Evolutionary conservation across 805 yeast species (phyloP), one percentile per base, ranked within the genome.

Genomic region (Lipomyces mesembrius): DNA sequence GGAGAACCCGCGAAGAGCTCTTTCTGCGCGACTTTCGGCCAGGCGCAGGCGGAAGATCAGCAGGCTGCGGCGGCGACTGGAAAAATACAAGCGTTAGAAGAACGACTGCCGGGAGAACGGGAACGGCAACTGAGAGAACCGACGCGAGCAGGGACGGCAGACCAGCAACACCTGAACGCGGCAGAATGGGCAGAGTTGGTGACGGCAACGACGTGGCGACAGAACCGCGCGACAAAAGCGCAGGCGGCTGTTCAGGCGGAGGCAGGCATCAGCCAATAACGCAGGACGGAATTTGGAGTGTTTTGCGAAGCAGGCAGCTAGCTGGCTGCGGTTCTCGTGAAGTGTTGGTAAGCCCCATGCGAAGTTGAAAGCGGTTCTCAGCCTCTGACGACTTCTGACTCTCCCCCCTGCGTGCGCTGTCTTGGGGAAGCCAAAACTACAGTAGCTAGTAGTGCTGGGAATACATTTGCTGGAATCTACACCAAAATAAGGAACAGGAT

Each of bases 111-210:
- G 70, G 67, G 29, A 67, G 59, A 11, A 67, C 63, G 46, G 70
- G 67, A 25, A 67, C 64, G 27, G 67, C 67, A n/a, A 55, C 65
- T 37, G 64, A 52, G 53, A 67, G 53, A 43, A 61, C 64, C 37
- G 69, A 57, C 59, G 68, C 68, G 60, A 65, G 62, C 57, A 65
- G 25, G 46, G 60, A 60, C 49, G 20, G 25, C 63, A 54, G 53
- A 52, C 52, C 53, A 11, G 61, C 32, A 49, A 46, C 22, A 20
- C 68, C 66, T 58, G 63, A 52, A 62, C 68, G 65, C 63, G 63
- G 61, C 61, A 52, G 32, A 51, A 59, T 27, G 65, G 59, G 62
- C 53, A 62, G 53, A 57, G 51, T 51, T 57, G 63, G 32, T 63
- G 57, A 53, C 59, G 59, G 52, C 66, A 61, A 57, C 63, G 67